Evolutionary conservation across 2,329 filamentous ascomycete species (phyloP).

Genomic region (Neonectria ditissima): DNA sequence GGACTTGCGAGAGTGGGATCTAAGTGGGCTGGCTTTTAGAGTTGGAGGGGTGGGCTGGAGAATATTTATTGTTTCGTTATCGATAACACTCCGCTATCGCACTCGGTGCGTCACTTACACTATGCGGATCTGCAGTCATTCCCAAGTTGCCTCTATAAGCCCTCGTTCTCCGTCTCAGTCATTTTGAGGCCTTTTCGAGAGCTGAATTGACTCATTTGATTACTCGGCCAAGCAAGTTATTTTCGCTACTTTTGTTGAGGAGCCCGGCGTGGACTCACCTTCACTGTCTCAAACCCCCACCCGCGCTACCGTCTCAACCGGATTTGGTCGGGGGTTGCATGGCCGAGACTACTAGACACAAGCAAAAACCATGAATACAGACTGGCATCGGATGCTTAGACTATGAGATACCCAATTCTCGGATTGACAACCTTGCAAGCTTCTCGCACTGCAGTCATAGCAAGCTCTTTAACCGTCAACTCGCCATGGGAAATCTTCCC

Average conservation of each 20-base stretch:
- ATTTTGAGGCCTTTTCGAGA: not conserved
- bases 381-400: not conserved
- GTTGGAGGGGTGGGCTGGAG: slow-evolving; percentile 22
- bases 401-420: too few relatives aligned
- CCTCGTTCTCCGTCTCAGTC: not conserved
- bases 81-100: slow-evolving; percentile 49
- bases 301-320: not conserved
- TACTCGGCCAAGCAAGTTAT: not conserved
- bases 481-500: not conserved
- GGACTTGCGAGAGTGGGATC: slow-evolving; percentile 16
- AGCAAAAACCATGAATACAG: not conserved
- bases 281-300: slow-evolving; percentile 11
- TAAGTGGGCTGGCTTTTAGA: not conserved
- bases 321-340: not conserved
- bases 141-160: not conserved
- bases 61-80: slow-evolving; percentile 46
- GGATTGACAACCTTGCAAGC: not conserved
- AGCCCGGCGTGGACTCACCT: not conserved
- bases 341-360: not conserved
- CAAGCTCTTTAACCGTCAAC: not conserved
- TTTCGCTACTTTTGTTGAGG: not conserved
- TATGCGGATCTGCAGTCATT: slow-evolving; percentile 24
- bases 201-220: slow-evolving; percentile 1
- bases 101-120: slow-evolving; percentile 34
- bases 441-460: not conserved